Evolutionary conservation across 148 eudicot species (phyloP), one percentile per base, ranked within the genome.

Genomic region (Chenopodium album): DNA sequence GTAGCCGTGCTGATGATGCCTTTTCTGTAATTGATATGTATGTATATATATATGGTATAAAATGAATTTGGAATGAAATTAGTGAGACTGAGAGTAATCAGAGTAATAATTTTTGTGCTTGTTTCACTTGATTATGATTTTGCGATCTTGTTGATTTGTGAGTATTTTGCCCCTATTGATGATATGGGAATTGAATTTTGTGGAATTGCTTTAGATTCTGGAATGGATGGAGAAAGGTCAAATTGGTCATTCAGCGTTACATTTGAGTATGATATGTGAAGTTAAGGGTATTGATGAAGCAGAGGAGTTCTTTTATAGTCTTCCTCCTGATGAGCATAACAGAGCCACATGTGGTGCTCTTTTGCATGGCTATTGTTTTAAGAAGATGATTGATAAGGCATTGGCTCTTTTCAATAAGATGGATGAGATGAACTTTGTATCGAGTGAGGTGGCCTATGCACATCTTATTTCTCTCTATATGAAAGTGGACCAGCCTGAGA

Each of bases 221-320:
- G 92, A 90, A 80, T 95, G 98, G 98, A 91, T 93, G 96, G 90
- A 91, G 37, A 82, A 83, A 83, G 85, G 67, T 77, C 86, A 52
- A 82, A 79, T 4, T 47, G 82, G 84, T 82, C 77, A 81, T 48
- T 78, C 88, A 7, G 91, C 92, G 2, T 34, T 88, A 10, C 90
- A 82, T 48, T 76, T 95, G 84, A 90, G 84, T 84, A 88, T 93
- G 23, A 78, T 87, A 29, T 84, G 81, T 46, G 92, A 89, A 82
- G 84, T 72, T 26, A 81, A 84, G 74, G 97, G 96, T 16, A 73
- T 92, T 65, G 78, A 74, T 20, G 92, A 85, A 81, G 96, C 94
- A 44, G 97, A 95, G 82, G 85, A 81, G 74, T 92, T 86, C 88
- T 95, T 95, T 77, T 80, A 46, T 73, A 77, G 73, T 80, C 92